phyloP scores from a whole-genome alignment of 2,329 filamentous ascomycete genomes.

The Aspergillus luchuensis region DNA sequence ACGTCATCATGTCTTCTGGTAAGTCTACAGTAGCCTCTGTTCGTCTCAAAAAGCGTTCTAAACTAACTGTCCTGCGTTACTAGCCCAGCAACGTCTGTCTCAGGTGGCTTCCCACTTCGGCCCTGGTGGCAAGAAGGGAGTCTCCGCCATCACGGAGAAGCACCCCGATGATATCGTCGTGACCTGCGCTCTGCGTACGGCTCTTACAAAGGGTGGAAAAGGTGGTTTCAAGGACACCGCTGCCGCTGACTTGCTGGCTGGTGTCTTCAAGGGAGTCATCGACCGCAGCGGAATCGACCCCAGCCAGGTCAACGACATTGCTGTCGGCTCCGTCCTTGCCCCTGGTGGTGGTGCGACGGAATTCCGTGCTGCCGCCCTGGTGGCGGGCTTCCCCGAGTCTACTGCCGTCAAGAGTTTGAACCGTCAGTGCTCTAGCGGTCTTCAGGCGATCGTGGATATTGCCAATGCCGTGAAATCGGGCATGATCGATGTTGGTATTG shows the following conservation, averaged over 20 bases:
- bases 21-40: conserved; percentile 19
- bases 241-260: conserved; percentile 80
- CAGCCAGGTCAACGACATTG: conserved; percentile 83
- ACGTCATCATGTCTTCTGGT: conserved; percentile 48
- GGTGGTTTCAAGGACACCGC: conserved; percentile 94
- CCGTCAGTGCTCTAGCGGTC: conserved; percentile 89
- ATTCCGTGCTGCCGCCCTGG: conserved; percentile 88
- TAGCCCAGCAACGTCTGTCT: conserved; percentile 60
- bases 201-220: conserved; percentile 90
- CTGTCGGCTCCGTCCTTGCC: conserved; percentile 85
- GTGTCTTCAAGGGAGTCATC: conserved; percentile 78
- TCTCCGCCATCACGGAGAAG: conserved; percentile 46
- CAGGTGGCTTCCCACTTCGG: conserved; percentile 61
- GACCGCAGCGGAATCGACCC: conserved; percentile 88
- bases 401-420: conserved; percentile 87
- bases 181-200: conserved; percentile 85
- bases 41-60: conserved; percentile 11
- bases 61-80: conserved; percentile 7
- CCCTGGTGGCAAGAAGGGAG: conserved; percentile 40
- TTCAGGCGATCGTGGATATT: conserved; percentile 91
- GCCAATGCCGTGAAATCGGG: conserved; percentile 87
- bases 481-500: conserved; percentile 94
- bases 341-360: conserved; percentile 95
- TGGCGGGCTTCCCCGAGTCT: conserved; percentile 84
- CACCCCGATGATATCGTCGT: conserved; percentile 76